Conservation (phyloP, 2,329 filamentous ascomycete genomes). For the Paracorniculantispora psalliotae region DNA sequence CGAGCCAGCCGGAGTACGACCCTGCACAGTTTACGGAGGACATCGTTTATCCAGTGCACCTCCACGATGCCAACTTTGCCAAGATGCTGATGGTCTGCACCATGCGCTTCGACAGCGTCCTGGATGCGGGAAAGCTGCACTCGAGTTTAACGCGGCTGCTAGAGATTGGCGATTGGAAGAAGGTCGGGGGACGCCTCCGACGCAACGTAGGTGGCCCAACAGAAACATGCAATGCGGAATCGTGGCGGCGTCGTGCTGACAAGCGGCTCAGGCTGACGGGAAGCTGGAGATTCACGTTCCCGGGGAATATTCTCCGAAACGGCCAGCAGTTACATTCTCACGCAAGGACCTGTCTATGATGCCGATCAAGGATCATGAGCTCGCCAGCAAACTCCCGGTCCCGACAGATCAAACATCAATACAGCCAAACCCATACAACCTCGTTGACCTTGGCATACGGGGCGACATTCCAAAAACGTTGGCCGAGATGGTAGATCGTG, state of each 20-base stretch:
- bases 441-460: neutral
- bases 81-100: slow-evolving; percentile 6
- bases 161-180: slow-evolving; percentile 3
- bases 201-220: neutral
- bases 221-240: no score
- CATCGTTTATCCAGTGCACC: neutral
- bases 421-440: neutral
- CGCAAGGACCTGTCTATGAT: neutral
- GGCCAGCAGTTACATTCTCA: slow-evolving; percentile 1
- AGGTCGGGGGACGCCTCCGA: neutral
- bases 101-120: neutral
- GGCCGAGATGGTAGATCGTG: neutral
- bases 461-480: neutral
- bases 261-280: neutral
- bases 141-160: neutral
- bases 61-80: slow-evolving; percentile 1
- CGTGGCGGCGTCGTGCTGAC: neutral
- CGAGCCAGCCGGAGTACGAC: no score
- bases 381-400: slow-evolving; percentile 1
- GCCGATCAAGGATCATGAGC: neutral
- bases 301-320: neutral
- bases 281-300: slow-evolving; percentile 8
- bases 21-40: neutral
- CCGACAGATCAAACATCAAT: neutral
- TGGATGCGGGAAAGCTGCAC: neutral